phyloP scores from a whole-genome alignment of 805 yeast species.

The Zygosaccharomyces rouxii region DNA sequence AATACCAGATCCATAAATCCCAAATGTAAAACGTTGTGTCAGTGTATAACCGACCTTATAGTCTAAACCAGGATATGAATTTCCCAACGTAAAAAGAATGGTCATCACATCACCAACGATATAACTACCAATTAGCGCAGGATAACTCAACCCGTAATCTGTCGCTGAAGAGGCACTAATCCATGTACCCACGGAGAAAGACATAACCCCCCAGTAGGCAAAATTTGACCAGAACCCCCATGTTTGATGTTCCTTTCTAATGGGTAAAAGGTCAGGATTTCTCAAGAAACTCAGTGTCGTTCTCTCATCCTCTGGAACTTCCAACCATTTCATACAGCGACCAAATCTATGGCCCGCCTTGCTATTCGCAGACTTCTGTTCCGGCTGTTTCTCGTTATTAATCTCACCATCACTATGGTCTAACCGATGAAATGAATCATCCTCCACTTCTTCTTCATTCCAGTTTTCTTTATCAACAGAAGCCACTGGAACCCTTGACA shows the following conservation, averaged over 20 bases:
- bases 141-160: conserved; percentile 42
- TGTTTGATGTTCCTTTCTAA: conserved; percentile 28
- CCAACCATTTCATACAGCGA: conserved; percentile 20
- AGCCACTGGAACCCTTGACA: neutral
- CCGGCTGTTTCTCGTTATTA: neutral
- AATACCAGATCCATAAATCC: conserved; percentile 41
- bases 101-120: conserved; percentile 47
- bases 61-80: conserved; percentile 46
- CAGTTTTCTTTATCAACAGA: neutral
- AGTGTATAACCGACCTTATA: conserved; percentile 49
- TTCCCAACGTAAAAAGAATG: conserved; percentile 41
- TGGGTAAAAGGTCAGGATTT: conserved; percentile 36
- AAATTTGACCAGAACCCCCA: conserved; percentile 42
- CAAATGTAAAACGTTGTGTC: conserved; percentile 45
- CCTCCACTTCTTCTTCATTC: neutral
- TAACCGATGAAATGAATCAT: neutral
- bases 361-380: neutral
- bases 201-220: conserved; percentile 44
- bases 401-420: neutral
- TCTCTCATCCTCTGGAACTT: conserved; percentile 33
- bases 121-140: conserved; percentile 43
- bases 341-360: neutral
- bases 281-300: conserved; percentile 30
- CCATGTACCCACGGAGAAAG: conserved; percentile 45
- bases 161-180: conserved; percentile 43